Base-by-base conservation (phyloP, 768 basidiomycete species). In the Mrakia gelida region DNA sequence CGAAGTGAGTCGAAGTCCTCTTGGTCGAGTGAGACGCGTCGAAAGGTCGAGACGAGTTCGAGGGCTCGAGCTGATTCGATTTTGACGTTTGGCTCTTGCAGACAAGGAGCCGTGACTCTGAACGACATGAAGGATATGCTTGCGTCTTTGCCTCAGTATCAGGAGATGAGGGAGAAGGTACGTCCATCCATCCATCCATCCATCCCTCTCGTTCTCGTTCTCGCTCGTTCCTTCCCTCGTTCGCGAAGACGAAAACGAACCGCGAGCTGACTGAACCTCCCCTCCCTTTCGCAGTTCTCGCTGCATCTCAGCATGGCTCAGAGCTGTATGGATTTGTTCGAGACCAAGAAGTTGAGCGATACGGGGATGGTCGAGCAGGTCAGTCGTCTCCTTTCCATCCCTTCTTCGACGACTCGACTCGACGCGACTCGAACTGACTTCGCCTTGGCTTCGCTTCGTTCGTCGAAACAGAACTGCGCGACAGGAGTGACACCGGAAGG, bases 101-200 rank as follows among this genome's bases (percentile, higher is more conserved):
- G 92, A 38, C 90, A 93, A 81, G 90, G 91, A 63, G 92, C 92
- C 13, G 92, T 92, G 68, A 95, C 89, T 81, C 84, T 99, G 68
- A 96, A 95, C 82, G 96, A 98, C 85, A 95, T 99, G 93, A 98
- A 97, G 85, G 97, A 99, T 82, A 97, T 98, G 96, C 87, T 99
- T 49, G 97, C 97, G 45, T 93, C 87, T 82, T 84, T 99, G 79
- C 95, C 95, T 2, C 94, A 97, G 84, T 97, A 92, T 81, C 92
- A 95, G 85, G 95, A 97, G 80, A 92, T 94, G 81, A 89, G 96
- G 76, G 95, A 99, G 84, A 95, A 94, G 89, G 94, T 92, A 54
- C 28, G 85, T 38, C 10, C 10, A 21, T 8, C 16, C 13, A n/a
- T 54, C n/a, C 30, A 28, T 67, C 34, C 6, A n/a, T n/a, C n/a